These are phyloP conservation scores for Jamesozyma spencerorum DNA, from an alignment of 805 yeast genomes.

Conservation along the genomic window DNA sequence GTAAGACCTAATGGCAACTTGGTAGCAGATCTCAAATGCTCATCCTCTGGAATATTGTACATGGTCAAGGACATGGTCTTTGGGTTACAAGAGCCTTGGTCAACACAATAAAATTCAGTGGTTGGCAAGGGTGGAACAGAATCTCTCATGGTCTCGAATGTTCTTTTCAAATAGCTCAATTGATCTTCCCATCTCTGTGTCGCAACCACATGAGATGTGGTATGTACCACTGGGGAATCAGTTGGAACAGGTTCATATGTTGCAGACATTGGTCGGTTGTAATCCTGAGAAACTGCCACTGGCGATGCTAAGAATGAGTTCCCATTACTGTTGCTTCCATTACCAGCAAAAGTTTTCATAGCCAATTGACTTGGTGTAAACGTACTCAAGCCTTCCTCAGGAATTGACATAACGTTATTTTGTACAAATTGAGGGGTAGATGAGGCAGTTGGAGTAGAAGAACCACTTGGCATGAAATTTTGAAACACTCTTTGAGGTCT, in stretches of 20 bases:
- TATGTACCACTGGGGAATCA: background rate
- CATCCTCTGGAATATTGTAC: conserved; percentile 74
- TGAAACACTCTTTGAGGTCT: conserved; percentile 29
- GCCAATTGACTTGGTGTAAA: conserved; percentile 11
- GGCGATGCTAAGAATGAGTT: conserved; percentile 8
- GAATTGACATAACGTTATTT: background rate
- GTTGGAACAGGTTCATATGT: too few species aligned
- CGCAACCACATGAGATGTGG: conserved; percentile 25
- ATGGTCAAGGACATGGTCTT: conserved; percentile 67
- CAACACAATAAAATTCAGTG: conserved; percentile 55
- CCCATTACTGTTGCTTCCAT: conserved; percentile 3
- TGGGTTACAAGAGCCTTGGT: conserved; percentile 82
- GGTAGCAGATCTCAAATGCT: conserved; percentile 56
- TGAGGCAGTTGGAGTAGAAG: conserved; percentile 6
- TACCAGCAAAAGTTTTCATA: conserved; percentile 4
- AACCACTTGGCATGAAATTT: conserved; percentile 8
- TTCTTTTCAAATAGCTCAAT: conserved; percentile 30
- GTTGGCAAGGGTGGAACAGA: conserved; percentile 80
- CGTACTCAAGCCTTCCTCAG: conserved; percentile 4
- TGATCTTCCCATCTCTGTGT: conserved; percentile 31
- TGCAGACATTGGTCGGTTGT: too few species aligned
- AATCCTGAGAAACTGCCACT: conserved; percentile 4
- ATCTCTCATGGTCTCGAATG: conserved; percentile 65
- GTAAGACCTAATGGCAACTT: conserved; percentile 75
- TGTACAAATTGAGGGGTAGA: conserved; percentile 6